These are phyloP conservation scores for Urtica urens DNA, from an alignment of 306 rosid genomes.

Conservation along the genomic window DNA sequence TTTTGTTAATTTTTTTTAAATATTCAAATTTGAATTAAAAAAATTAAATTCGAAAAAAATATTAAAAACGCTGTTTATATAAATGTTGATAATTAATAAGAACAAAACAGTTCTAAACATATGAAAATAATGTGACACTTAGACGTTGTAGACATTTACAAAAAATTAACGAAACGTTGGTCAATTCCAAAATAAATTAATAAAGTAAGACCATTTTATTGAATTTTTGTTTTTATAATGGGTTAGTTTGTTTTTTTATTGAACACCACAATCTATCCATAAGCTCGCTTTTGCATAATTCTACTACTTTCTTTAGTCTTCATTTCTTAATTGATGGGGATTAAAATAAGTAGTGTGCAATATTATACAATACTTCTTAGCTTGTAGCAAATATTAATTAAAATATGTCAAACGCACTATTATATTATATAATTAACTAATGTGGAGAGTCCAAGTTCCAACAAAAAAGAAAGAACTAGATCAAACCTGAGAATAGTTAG, in stretches of 20 bases:
- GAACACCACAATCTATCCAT: constrained; percentile 6
- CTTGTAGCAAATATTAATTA: constrained; percentile 14
- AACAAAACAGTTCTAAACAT: no score
- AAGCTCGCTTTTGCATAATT: constrained; percentile 3
- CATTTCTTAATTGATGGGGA: not conserved
- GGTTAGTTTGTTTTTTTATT: constrained; percentile 7
- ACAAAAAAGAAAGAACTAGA: constrained; percentile 13
- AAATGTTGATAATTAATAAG: no score
- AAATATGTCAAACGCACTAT: not conserved
- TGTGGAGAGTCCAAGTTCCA: constrained; percentile 18
- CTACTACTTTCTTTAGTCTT: constrained; percentile 1
- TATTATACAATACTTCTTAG: constrained; percentile 15
- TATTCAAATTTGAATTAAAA: no score
- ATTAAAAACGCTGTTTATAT: no score
- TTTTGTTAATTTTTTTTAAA: no score
- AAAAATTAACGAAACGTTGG: no score
- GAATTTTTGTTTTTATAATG: no score
- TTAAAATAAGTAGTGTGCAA: constrained; percentile 1
- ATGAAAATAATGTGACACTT: no score
- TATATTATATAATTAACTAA: constrained; percentile 5
- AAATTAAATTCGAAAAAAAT: no score
- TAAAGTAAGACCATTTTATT: no score
- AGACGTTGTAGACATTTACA: no score
- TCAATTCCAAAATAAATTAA: no score
- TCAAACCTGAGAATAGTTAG: constrained; percentile 5